Conservation (phyloP, 495 filamentous ascomycete genomes). For the Penicillium antarcticum region DNA sequence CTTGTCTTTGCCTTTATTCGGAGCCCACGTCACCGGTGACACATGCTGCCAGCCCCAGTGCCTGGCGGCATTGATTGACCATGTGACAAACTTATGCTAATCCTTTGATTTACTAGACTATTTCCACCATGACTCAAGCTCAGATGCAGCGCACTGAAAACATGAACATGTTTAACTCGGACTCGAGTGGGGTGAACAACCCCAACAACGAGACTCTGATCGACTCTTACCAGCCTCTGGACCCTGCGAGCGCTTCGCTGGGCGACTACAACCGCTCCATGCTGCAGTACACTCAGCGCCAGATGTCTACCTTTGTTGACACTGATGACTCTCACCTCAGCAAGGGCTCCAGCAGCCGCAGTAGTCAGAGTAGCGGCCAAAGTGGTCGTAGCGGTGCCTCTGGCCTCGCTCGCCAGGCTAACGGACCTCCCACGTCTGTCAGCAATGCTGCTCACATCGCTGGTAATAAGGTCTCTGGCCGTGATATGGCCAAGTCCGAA, state of each 20-base stretch:
- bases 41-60: neutral
- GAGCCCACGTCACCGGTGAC: neutral
- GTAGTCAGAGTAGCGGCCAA: constrained; percentile 32
- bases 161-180: constrained; percentile 21
- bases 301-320: constrained; percentile 40
- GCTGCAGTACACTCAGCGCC: constrained; percentile 45
- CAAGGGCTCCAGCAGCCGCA: constrained; percentile 22
- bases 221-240: constrained; percentile 17
- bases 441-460: constrained; percentile 3
- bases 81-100: neutral
- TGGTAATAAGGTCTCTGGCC: neutral
- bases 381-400: constrained; percentile 30
- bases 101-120: constrained; percentile 1
- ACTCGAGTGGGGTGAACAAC: constrained; percentile 14
- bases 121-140: constrained; percentile 22
- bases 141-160: constrained; percentile 18
- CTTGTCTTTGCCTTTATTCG: neutral
- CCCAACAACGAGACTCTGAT: constrained; percentile 17
- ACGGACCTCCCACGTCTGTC: constrained; percentile 13
- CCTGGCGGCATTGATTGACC: neutral
- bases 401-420: constrained; percentile 15
- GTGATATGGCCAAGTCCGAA: constrained; percentile 7
- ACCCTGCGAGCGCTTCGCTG: constrained; percentile 29
- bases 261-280: constrained; percentile 47
- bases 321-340: constrained; percentile 19